phyloP scores from a whole-genome alignment of 2,329 filamentous ascomycete species.

The Blastomyces silverae region DNA sequence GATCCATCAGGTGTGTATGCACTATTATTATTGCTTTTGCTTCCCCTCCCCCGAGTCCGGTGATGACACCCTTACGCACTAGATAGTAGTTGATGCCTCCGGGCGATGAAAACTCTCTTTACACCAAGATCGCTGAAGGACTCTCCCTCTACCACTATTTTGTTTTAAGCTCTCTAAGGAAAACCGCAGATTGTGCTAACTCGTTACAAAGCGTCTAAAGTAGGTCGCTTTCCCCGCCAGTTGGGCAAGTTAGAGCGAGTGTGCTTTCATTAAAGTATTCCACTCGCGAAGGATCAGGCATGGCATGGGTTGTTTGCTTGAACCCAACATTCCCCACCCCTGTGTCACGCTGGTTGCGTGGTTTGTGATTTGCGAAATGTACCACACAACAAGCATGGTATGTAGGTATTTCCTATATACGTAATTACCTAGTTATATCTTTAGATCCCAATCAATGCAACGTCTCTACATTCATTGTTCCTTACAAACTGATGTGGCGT shows the following conservation, averaged over 20 bases:
- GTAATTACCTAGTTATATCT: background rate
- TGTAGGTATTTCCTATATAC: background rate
- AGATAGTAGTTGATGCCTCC: conserved; percentile 62
- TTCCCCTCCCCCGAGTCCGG: conserved; percentile 41
- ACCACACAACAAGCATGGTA: background rate
- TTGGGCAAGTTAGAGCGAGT: background rate
- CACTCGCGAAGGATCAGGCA: background rate
- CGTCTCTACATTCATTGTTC: background rate
- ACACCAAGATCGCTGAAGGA: conserved; percentile 66
- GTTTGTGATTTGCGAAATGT: background rate
- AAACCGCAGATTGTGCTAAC: background rate
- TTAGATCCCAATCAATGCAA: background rate
- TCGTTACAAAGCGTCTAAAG: background rate
- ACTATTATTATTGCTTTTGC: conserved; percentile 11
- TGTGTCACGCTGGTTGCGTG: background rate
- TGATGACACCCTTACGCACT: conserved; percentile 61
- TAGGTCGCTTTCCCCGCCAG: background rate
- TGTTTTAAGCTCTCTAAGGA: background rate
- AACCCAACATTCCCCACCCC: background rate
- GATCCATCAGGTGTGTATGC: conserved; percentile 26
- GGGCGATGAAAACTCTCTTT: conserved; percentile 52
- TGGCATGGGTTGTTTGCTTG: background rate
- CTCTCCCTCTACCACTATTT: conserved; percentile 6
- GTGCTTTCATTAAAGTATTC: background rate
- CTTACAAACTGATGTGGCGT: background rate